Evolutionary conservation across 2,329 filamentous ascomycete species (phyloP), one percentile per base, ranked within the genome.

Genomic region (Dichotomopilus funicola): DNA sequence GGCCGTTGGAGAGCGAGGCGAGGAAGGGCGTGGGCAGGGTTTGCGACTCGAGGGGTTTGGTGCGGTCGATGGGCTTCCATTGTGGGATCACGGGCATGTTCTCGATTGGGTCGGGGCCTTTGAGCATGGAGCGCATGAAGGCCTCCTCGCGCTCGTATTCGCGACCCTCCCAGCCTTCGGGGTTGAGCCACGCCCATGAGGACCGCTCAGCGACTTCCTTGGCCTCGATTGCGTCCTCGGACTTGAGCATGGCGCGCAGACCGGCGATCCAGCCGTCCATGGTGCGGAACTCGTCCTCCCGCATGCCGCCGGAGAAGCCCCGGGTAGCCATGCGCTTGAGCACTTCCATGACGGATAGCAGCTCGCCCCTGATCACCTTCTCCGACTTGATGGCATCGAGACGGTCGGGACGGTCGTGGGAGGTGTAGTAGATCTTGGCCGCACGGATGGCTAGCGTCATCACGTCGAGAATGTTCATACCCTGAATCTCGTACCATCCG

Each of bases 401-500:
- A 40, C 89, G 85, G 63, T 94, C 87, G 1, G 91, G 90, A 52
- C 91, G 80, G 66, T 95, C 88, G 68, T 97, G 94, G 4, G 90
- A 82, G 0, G 91, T 96, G 72, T 99, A 97, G 73, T 97, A 99
- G 65, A 95, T 86, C 73, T 95, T 96, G 51, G 94, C 94, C 1
- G 92, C 91, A 51, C 91, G 84, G 63, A 99, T 97, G n/a, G 92
- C 92, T 52, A 97, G 78, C 1, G 94, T 99, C 67, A 94, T 87
- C 52, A 95, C 85, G 68, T 97, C 92, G 54, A 97, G 81, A 40
- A 99, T 83, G 66, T 95, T 89, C 76, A 97, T 84, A 13, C 92
- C 94, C 69, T 96, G 89, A 27, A 95, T 80, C 70, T 96, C 90
- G 68, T 88, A 83, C 85, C 88, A 95, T 7, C 84, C 86, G 61